Conservation (phyloP, 108 stramenopile species). For the Mayamaea pseudoterrestris region DNA sequence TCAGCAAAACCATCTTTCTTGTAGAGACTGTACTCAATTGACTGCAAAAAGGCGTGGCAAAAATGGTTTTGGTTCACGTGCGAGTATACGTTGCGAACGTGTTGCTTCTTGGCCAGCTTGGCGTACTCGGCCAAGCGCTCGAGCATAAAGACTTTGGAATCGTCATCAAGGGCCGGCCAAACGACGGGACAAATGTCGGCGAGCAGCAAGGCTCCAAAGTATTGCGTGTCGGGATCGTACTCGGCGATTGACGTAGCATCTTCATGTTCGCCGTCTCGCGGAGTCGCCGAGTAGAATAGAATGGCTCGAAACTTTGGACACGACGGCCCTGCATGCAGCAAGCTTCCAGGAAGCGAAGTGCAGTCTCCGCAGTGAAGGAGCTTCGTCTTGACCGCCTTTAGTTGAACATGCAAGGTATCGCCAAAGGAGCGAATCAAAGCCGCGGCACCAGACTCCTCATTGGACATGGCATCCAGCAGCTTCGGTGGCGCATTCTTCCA, state of each 20-base stretch:
- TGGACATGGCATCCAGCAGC: neutral
- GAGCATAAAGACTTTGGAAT: no score
- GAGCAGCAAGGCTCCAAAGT: neutral
- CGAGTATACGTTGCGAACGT: no score
- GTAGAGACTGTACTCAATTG: no score
- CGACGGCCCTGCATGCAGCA: conserved; percentile 6
- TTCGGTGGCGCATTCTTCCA: neutral
- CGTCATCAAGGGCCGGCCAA: neutral
- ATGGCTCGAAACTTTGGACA: conserved; percentile 5
- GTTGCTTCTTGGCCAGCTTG: no score
- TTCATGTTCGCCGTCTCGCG: neutral
- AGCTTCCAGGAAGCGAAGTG: conserved; percentile 4
- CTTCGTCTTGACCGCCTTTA: neutral
- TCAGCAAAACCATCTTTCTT: no score
- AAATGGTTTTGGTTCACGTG: no score
- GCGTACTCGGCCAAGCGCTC: no score
- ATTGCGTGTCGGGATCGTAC: conserved; percentile 6
- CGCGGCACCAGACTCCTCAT: neutral
- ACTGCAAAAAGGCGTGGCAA: no score
- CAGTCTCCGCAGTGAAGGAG: neutral
- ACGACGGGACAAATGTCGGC: neutral
- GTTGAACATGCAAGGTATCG: neutral
- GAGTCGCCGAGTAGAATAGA: conserved; percentile 6
- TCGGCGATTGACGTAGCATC: neutral
- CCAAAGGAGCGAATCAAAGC: neutral